phyloP scores from a whole-genome alignment of 106 monocot genomes.

The Agapanthus africanus region DNA sequence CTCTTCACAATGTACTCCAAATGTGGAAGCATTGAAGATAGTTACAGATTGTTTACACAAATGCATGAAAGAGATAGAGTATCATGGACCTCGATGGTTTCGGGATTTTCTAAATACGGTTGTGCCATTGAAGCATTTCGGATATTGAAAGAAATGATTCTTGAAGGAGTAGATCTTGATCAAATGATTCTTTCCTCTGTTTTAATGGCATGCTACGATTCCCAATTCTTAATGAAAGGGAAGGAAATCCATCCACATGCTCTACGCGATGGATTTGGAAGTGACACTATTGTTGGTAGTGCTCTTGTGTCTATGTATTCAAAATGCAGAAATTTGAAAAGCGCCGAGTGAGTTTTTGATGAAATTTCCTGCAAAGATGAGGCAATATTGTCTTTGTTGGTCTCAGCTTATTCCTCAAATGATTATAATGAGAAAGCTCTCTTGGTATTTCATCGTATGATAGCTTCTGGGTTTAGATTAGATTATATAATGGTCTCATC shows the following conservation, averaged over 20 bases:
- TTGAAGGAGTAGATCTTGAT: conserved; percentile 31
- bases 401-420: conserved; percentile 50
- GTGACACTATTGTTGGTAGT: conserved; percentile 16
- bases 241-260: conserved; percentile 65
- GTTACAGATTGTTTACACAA: conserved; percentile 41
- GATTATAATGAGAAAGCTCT: conserved; percentile 32
- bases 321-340: conserved; percentile 28
- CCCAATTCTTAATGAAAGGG: conserved; percentile 24
- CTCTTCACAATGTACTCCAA: conserved; percentile 80
- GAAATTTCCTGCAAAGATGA: conserved; percentile 34
- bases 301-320: conserved; percentile 63
- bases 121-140: conserved; percentile 32
- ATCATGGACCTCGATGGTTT: conserved; percentile 76
- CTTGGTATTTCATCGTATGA: conserved; percentile 28
- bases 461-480: conserved; percentile 18
- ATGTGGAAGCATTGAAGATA: conserved; percentile 49
- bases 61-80: conserved; percentile 52
- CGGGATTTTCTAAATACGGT: conserved; percentile 47
- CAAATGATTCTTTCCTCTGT: conserved; percentile 20
- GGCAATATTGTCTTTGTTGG: conserved; percentile 42
- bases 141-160: conserved; percentile 48
- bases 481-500: conserved; percentile 29
- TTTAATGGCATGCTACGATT: conserved; percentile 26
- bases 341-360: conserved; percentile 41
- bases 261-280: conserved; percentile 29